Conservation (phyloP, 176 grass and related monocot species). For the Paspalum notatum region DNA sequence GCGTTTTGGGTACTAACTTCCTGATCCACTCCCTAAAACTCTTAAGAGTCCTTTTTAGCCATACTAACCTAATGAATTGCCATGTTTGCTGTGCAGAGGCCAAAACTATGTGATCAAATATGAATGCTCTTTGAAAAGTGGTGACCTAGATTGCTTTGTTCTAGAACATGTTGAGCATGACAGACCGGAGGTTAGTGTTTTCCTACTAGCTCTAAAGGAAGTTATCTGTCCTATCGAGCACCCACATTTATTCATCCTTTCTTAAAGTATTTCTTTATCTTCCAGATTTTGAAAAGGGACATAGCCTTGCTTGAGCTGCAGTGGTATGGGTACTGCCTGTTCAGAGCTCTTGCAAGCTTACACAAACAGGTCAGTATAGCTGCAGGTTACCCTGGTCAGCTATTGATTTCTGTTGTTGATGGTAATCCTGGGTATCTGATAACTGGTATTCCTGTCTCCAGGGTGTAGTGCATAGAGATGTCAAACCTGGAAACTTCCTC, state of each 20-base stretch:
- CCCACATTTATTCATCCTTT: slow-evolving; percentile 15
- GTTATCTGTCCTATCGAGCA: slow-evolving; percentile 25
- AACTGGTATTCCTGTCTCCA: slow-evolving; percentile 48
- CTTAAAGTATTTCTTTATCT: slow-evolving; percentile 37
- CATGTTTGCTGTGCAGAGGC: slow-evolving; percentile 64
- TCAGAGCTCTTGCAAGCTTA: slow-evolving; percentile 82
- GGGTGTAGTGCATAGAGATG: slow-evolving; percentile 88
- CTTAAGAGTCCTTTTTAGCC: slow-evolving; percentile 4
- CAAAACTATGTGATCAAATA: slow-evolving; percentile 70
- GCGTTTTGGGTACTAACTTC: slow-evolving; percentile 75
- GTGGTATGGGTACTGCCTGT: slow-evolving; percentile 88
- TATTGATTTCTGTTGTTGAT: slow-evolving; percentile 16
- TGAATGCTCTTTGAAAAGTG: slow-evolving; percentile 67
- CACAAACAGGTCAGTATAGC: slow-evolving; percentile 73
- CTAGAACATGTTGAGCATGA: slow-evolving; percentile 94
- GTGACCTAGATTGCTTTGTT: slow-evolving; percentile 81
- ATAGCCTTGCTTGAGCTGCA: slow-evolving; percentile 65
- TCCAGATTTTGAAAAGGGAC: slow-evolving; percentile 82
- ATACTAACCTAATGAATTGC: slow-evolving; percentile 14
- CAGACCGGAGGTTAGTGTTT: slow-evolving; percentile 73
- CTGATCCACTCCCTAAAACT: neutral
- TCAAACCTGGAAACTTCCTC: slow-evolving; percentile 98
- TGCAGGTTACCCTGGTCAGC: slow-evolving; percentile 24
- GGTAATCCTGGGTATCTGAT: slow-evolving; percentile 23
- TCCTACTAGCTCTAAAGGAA: neutral